Evolutionary conservation across 345 rosid species (phyloP), one percentile per base, ranked within the genome.

Genomic region (Salix suchowensis): DNA sequence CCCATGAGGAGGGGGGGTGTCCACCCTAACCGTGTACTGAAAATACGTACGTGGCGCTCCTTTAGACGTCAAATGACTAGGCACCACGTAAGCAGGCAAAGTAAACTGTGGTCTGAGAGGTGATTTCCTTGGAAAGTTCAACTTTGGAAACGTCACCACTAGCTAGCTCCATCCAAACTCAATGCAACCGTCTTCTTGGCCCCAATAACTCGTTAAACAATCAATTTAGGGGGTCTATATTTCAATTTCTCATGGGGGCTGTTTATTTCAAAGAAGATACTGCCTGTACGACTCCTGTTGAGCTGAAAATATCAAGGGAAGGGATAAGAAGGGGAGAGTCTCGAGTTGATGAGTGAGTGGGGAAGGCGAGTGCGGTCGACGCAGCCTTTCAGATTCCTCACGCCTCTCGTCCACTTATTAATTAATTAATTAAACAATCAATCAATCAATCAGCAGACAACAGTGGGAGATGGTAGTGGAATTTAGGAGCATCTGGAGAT

Each of bases 311-410:
- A 26, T 7, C 13, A 18, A 76, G 65, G 1, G 40, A 11, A 50
- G 48, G 44, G 76, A 78, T 66, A 80, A 73, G 77, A 67, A 70
- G 72, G 34, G 11, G 71, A 61, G 42, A 23, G 70, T n/a, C 68
- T 26, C 34, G 34, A 78, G 46, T 28, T 3, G 62, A 58, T 10
- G 62, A 55, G 50, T 32, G 66, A 1, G 50, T 52, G 65, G 42
- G 42, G 72, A 5, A 28, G 46, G 62, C 42, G 67, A 70, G 39
- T 61, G 55, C 70, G 40, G 30, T 61, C 30, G 13, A 67, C 83
- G 83, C 83, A 73, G 85, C 76, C 83, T 77, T 79, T 60, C 82
- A 46, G 84, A 83, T 84, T 86, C 88, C 76, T 66, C 79, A 86
- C 86, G 88, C 74, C 85, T 84, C 87, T 86, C 72, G 16, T 55